A percentile compares a stretch with the other conserved stretches of the same genome.
phyloP scores from a whole-genome alignment of 805 yeast species.

The Lachancea lanzarotensis region DNA sequence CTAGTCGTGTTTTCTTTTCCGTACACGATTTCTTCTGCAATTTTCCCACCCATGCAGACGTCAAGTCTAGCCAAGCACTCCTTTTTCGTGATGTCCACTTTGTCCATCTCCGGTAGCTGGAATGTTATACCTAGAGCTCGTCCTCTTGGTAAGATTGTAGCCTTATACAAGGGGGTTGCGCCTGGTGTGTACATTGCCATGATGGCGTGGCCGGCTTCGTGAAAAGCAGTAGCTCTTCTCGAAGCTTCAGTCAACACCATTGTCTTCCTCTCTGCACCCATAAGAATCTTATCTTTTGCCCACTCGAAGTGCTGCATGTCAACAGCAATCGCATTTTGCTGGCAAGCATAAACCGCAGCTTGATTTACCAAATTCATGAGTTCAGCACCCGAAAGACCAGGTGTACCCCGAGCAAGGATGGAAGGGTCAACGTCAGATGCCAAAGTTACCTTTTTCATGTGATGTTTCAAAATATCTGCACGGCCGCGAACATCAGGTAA shows the following conservation, averaged over 20 bases:
- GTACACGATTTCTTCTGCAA: constrained; percentile 89
- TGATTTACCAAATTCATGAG: constrained; percentile 92
- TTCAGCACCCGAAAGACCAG: constrained; percentile 98
- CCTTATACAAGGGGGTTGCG: constrained; percentile 93
- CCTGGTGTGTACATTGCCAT: constrained; percentile 94
- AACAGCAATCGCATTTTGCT: constrained; percentile 81
- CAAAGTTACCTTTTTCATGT: constrained; percentile 83
- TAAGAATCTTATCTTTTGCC: constrained; percentile 96
- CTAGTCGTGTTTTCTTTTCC: constrained; percentile 91
- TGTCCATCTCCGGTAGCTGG: constrained; percentile 97
- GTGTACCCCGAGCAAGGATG: constrained; percentile 92
- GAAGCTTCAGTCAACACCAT: constrained; percentile 97
- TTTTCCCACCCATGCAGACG: constrained; percentile 98
- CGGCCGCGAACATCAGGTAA: constrained; percentile 98
- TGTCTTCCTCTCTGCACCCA: constrained; percentile 97
- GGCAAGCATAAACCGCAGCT: constrained; percentile 97
- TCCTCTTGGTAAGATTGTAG: constrained; percentile 95
- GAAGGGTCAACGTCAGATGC: constrained; percentile 82
- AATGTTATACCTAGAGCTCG: constrained; percentile 94
- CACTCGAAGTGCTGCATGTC: constrained; percentile 91
- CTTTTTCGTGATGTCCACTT: constrained; percentile 81
- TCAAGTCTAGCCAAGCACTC: constrained; percentile 90
- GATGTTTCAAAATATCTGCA: constrained; percentile 83
- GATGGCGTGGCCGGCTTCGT: constrained; percentile 99
- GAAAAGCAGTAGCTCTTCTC: constrained; percentile 90